Evolutionary conservation across 495 filamentous ascomycete genomes (phyloP), one percentile per base, ranked within the genome.

Genomic region (Polyplosphaeria fusca): DNA sequence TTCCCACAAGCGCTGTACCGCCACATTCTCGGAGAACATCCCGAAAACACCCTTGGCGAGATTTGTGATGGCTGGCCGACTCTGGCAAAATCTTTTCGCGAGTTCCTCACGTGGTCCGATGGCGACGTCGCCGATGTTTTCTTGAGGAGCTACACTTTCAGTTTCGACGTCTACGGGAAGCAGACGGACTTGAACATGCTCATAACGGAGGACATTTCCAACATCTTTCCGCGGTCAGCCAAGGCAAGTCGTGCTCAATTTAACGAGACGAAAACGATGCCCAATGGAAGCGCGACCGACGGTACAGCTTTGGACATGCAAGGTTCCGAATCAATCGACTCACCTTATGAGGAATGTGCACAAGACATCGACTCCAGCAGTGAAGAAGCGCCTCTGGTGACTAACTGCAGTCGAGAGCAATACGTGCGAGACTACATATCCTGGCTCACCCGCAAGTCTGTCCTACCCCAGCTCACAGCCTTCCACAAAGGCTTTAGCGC

Each of bases 31-130:
- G 83, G 80, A 1, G 5, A 42, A 9, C 19, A 7, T 7, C 39
- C 39, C 20, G 63, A 71, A 5, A 44, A 14, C 28, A 58, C 35
- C 0, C 27, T 19, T 13, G 78, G 86, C 26, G 81, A 88, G 65
- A 90, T 96, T 26, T 77, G 77, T 7, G 93, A 97, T 63, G 91
- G 89, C 18, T 98, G 93, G 93, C 84, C 87, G 0, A 82, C 84
- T 13, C 80, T 95, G 0, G 81, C 82, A 18, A 86, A 77, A 58
- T 88, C 88, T 4, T 76, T 96, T 1, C 83, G 82, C 3, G 70
- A 74, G 7, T 76, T 96, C 7, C 74, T 89, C 3, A 73, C 82
- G 38, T 96, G 90, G 89, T 73, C 82, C 22, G 82, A 93, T 43
- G 91, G 88, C 14, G 79, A 85, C 26, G 87, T 96, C 18, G 84